Base-by-base conservation (phyloP, 2,329 filamentous ascomycete genomes). In the Trichocomaceae sp. region DNA sequence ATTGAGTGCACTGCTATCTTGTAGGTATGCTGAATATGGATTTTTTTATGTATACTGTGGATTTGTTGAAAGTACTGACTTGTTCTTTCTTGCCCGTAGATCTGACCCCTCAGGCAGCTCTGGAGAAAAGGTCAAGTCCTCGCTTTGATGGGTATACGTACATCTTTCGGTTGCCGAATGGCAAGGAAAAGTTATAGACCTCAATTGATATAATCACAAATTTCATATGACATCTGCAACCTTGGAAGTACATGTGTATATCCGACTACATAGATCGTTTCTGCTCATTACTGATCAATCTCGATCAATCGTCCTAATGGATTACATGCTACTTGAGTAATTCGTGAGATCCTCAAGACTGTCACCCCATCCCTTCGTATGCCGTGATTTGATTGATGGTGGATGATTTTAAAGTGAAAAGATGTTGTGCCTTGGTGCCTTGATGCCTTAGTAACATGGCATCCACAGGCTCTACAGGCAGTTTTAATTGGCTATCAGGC, bases 1-100 rank as follows among this genome's bases (percentile, higher is more conserved):
- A 93, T 96, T 69, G 90, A 96, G 80, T 88, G 84, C 69, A 87
- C 93, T 77, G 90, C 90, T 55, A 77, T 87, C 54, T 79, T 84
- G 59, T 84, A 72, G 47, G 46, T 49, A 44, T 45, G 35, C 2
- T 17, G 15, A 2, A n/a, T 22, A 70, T 55, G 52, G 39, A 19
- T 37, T 8, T 50, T 45, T 26, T 52, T 52, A 6, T 29, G 7
- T 10, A 5, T 29, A 29, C 10, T 29, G 7, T 6, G 20, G 39
- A 4, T 10, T 33, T 29, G 17, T 13, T 23, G 39, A 13, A 22
- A 13, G 31, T 9, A 5, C 42, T 45, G 13, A 45, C 15, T 26
- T 46, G 20, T 15, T 39, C 35, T 39, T 17, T n/a, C 12, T 5
- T 20, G n/a, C n/a, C n/a, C n/a, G 26, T 22, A 42, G 39, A 42